phyloP scores from a whole-genome alignment of 2,329 filamentous ascomycete species.

The Stylonectria norvegica region DNA sequence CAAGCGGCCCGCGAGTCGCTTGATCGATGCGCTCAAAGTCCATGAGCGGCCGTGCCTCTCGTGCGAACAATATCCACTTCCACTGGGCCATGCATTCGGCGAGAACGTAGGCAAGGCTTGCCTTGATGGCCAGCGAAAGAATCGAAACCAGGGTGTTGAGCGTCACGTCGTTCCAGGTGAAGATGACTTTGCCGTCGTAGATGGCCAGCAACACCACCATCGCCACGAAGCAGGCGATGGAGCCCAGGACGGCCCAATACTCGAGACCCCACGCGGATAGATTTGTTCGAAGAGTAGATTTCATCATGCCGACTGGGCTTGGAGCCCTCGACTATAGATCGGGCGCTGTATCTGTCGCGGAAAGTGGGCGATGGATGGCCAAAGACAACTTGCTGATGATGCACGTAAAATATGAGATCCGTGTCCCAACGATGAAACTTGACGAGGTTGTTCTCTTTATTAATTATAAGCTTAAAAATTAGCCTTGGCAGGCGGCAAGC shows the following conservation, averaged over 20 bases:
- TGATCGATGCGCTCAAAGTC: slow-evolving; percentile 17
- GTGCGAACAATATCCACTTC: slow-evolving; percentile 19
- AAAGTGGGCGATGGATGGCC: no score
- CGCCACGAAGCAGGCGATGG: slow-evolving; percentile 3
- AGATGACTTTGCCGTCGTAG: slow-evolving; percentile 10
- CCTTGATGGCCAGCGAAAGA: slow-evolving; percentile 11
- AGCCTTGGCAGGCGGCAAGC: no score
- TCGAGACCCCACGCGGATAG: slow-evolving; percentile 5
- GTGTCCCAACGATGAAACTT: no score
- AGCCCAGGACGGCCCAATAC: slow-evolving; percentile 5
- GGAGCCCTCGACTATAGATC: no score
- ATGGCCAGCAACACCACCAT: slow-evolving; percentile 6
- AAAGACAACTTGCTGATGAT: no score
- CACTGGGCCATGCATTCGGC: slow-evolving; percentile 17
- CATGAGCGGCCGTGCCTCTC: slow-evolving; percentile 7
- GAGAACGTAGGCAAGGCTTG: slow-evolving; percentile 5
- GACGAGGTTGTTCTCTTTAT: no score
- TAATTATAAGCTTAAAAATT: no score
- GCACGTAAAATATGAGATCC: no score
- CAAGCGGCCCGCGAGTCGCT: slow-evolving; percentile 15
- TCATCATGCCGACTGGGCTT: no score
- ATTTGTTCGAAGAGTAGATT: not conserved
- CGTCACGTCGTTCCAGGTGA: slow-evolving; percentile 13
- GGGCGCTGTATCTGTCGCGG: no score
- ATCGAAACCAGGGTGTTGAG: slow-evolving; percentile 19